Evolutionary conservation across 495 filamentous ascomycete genomes (phyloP), one percentile per base, ranked within the genome.

Genomic region (Penicillium macrosclerotiorum): DNA sequence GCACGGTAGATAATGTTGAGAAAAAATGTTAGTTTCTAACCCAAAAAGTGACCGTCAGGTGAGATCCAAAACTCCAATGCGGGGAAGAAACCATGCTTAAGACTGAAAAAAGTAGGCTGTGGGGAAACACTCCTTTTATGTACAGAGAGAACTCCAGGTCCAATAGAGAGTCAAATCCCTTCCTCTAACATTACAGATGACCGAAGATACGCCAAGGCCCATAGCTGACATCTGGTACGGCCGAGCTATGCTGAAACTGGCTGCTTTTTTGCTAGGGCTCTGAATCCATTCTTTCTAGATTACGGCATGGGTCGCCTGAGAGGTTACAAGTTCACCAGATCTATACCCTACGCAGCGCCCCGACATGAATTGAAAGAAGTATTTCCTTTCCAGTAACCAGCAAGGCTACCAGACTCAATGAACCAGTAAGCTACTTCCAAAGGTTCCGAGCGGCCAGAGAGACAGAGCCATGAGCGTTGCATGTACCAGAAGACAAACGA

Each of bases 51-150:
- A 4, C 17, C n/a, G 30, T 11, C 25, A 27, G 32, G 24, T 13
- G 24, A 42, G 30, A 4, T 4, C 4, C 27, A 8, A 38, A n/a
- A 9, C 38, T 24, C 9, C 8, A 34, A 24, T 11, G 13, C 8
- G 26, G n/a, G 20, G n/a, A 33, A 34, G 11, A 11, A 20, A 8
- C n/a, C n/a, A n/a, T n/a, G n/a, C n/a, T n/a, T n/a, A n/a, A n/a
- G n/a, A n/a, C n/a, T n/a, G n/a, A n/a, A 13, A 40, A 40, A 23
- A 32, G 36, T 37, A 27, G 12, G 24, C n/a, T 35, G 17, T n/a
- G 42, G 40, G 16, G 37, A 25, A 19, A 37, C 9, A 18, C 17
- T 19, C 24, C 46, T 43, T 51, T 45, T 51, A 46, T 43, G 40
- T 29, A 9, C 29, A 19, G 40, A 8, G 29, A 12, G n/a, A 16